Base-by-base conservation (phyloP, 2,329 filamentous ascomycete species). In the Dactylellina drechsleri region DNA sequence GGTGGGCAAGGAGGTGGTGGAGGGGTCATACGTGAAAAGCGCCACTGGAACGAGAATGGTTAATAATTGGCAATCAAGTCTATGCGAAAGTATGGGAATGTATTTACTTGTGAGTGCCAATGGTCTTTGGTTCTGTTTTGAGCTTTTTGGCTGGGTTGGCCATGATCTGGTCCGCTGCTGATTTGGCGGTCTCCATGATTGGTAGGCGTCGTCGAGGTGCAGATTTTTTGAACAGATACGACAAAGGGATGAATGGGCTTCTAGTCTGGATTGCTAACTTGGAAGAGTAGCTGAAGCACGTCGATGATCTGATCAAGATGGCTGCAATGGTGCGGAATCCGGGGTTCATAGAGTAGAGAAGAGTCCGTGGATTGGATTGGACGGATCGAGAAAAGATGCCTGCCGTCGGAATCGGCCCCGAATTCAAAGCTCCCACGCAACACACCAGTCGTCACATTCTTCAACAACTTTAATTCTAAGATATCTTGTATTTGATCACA, bases 41-140 rank as follows among this genome's bases (percentile, higher is more conserved):
- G 84, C 86, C 87, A 76, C 74, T 76, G 77, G 2, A 36, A 28
- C 26, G 13, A 26, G 2, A 26, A 43, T 43, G 8, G 18, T 58
- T 45, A 54, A 23, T 40, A 56, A 68, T 58, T 28, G 40, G 45
- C 64, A 10, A 67, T 56, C 65, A 76, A 49, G 43, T 13, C 0
- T 53, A 23, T 28, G 23, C 6, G 66, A 45, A 58, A 20, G 57
- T 50, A 59, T 45, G 59, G 26, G 40, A 5, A n/a, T 80, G 64
- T 82, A 86, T 23, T 23, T 23, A 23, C 85, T 91, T 97, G 87
- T 99, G 95, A 31, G 95, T 99, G 81, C 93, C 95, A 81, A 97
- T 96, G 79, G 89, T 83, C 77, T 90, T 84, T 74, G 82, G 82
- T 79, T 90, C 92, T 4, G 59, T 67, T 87, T 96, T 97, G 82